These are phyloP conservation scores for Sinapis alba DNA, from an alignment of 441 rosid genomes.

Conservation along the genomic window DNA sequence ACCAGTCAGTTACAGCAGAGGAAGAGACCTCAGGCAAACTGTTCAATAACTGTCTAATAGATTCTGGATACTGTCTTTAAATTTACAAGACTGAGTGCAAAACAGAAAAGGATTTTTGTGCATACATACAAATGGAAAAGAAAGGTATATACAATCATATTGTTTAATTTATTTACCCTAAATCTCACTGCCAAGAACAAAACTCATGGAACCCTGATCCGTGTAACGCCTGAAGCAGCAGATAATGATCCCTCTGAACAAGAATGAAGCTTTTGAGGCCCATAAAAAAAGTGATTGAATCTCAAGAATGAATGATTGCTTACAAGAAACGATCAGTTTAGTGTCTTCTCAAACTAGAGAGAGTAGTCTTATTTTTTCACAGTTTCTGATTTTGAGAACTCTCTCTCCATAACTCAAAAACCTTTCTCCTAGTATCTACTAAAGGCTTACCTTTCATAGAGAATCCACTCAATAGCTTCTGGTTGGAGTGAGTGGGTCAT, in stretches of 20 bases:
- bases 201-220: constrained; percentile 38
- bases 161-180: constrained; percentile 14
- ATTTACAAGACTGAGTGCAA: constrained; percentile 33
- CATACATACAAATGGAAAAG: constrained; percentile 19
- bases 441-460: background rate
- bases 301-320: constrained; percentile 33
- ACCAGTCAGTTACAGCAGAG: background rate
- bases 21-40: background rate
- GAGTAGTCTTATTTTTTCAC: constrained; percentile 15
- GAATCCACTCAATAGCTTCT: constrained; percentile 65
- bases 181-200: constrained; percentile 34
- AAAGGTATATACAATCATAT: constrained; percentile 29
- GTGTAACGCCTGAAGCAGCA: constrained; percentile 29
- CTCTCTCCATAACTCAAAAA: constrained; percentile 19
- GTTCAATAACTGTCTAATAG: background rate
- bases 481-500: constrained; percentile 81
- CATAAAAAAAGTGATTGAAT: background rate
- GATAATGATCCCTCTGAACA: constrained; percentile 26
- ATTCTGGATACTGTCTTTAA: constrained; percentile 9
- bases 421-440: background rate
- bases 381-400: constrained; percentile 32
- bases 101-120: background rate
- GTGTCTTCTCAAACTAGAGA: constrained; percentile 11
- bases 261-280: constrained; percentile 33
- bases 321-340: constrained; percentile 12